Percentiles rank a stretch among this genome's conserved stretches.
These are phyloP conservation scores for Penicillium subrubescens DNA, from an alignment of 495 filamentous ascomycete genomes.

Conservation along the genomic window DNA sequence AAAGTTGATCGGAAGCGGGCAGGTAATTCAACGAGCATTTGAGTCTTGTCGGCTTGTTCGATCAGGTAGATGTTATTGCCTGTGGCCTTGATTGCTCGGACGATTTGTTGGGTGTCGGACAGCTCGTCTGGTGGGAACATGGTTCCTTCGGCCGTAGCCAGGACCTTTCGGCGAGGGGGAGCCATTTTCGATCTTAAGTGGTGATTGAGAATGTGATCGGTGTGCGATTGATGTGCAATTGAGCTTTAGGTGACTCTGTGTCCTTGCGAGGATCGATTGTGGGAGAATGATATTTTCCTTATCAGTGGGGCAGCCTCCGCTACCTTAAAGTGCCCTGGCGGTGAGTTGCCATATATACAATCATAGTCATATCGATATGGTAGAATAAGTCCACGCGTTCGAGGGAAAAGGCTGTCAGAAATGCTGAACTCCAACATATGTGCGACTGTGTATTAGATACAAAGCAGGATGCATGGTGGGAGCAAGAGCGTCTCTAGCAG, in stretches of 20 bases:
- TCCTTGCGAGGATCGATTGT: background rate
- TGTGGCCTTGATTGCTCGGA: slow-evolving; percentile 74
- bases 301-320: slow-evolving; percentile 26
- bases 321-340: background rate
- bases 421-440: too few species aligned
- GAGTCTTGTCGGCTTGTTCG: slow-evolving; percentile 57
- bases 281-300: slow-evolving; percentile 25
- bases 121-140: slow-evolving; percentile 71
- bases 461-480: too few species aligned
- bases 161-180: slow-evolving; percentile 71
- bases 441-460: too few species aligned
- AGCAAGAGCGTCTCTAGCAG: too few species aligned
- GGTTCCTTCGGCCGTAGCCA: slow-evolving; percentile 74
- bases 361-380: too few species aligned
- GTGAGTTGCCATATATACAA: background rate
- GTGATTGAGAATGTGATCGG: background rate
- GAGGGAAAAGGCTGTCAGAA: too few species aligned
- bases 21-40: slow-evolving; percentile 72
- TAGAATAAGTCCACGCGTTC: too few species aligned
- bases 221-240: background rate
- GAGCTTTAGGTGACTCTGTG: background rate
- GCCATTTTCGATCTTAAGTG: slow-evolving; percentile 53
- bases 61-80: slow-evolving; percentile 88
- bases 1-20: slow-evolving; percentile 84
- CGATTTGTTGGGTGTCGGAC: slow-evolving; percentile 64